Percentiles rank a stretch among this genome's conserved stretches.
phyloP scores from a whole-genome alignment of 306 rosid species.

The Neltuma alba region DNA sequence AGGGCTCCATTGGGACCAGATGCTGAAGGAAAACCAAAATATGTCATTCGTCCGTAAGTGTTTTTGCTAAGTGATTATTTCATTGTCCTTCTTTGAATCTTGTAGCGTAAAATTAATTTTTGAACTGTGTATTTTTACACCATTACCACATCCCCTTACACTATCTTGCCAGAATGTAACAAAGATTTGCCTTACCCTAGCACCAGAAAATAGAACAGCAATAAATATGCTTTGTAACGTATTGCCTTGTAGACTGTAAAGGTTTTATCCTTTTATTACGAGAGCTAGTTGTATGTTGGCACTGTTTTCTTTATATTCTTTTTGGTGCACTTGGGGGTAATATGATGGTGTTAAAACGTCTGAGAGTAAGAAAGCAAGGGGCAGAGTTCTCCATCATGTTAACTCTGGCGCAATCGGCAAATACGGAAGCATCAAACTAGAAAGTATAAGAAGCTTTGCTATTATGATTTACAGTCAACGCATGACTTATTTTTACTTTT shows the following conservation, averaged over 20 bases:
- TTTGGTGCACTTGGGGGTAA: background rate
- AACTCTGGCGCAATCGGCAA: background rate
- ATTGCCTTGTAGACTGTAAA: background rate
- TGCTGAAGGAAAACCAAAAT: slow-evolving; percentile 67
- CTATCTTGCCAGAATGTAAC: background rate
- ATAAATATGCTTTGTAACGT: background rate
- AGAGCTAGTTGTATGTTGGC: background rate
- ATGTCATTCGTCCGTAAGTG: slow-evolving; percentile 76
- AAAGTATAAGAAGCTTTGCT: background rate
- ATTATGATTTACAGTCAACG: background rate
- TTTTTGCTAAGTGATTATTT: slow-evolving; percentile 7
- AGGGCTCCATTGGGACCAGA: slow-evolving; percentile 66
- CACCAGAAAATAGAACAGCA: background rate
- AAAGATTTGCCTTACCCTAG: background rate
- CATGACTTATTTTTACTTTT: background rate
- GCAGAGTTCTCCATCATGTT: background rate
- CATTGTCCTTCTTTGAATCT: background rate
- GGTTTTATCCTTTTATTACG: background rate
- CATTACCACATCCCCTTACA: background rate
- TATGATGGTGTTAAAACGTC: background rate
- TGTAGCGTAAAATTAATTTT: background rate
- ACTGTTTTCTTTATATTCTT: background rate
- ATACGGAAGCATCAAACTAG: background rate
- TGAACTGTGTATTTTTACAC: background rate
- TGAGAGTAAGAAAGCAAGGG: background rate